Evolutionary conservation across 2,329 filamentous ascomycete species (phyloP).

Genomic region (Alternaria tenuissima): DNA sequence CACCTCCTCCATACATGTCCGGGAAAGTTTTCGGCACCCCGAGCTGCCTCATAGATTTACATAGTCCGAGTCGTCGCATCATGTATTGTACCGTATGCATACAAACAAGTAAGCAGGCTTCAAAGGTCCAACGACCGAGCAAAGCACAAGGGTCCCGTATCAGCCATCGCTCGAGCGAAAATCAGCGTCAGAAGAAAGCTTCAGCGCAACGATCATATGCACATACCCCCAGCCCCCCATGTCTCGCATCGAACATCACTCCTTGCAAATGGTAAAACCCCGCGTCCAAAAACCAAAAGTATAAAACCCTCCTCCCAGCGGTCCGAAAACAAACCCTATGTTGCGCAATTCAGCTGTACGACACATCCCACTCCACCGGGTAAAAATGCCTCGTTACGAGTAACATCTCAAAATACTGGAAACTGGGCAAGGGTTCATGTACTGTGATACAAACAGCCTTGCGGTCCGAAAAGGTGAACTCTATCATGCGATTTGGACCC

Average conservation of each 20-base stretch:
- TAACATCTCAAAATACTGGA: neutral
- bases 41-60: neutral
- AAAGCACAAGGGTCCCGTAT: neutral
- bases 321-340: neutral
- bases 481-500: neutral
- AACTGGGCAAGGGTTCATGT: neutral
- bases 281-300: neutral
- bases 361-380: neutral
- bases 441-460: neutral
- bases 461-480: neutral
- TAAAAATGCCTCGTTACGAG: neutral
- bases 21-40: neutral
- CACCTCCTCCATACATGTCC: neutral
- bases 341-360: neutral
- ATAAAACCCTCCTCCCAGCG: neutral
- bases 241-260: neutral
- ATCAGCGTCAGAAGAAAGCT: neutral
- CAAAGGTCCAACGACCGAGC: neutral
- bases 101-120: neutral
- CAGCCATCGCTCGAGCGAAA: neutral
- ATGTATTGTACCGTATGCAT: neutral
- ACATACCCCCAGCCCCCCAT: neutral
- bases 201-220: neutral
- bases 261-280: neutral
- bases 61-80: neutral